Evolutionary conservation across 495 filamentous ascomycete genomes (phyloP), one percentile per base, ranked within the genome.

Genomic region (Annulohypoxylon nitens): DNA sequence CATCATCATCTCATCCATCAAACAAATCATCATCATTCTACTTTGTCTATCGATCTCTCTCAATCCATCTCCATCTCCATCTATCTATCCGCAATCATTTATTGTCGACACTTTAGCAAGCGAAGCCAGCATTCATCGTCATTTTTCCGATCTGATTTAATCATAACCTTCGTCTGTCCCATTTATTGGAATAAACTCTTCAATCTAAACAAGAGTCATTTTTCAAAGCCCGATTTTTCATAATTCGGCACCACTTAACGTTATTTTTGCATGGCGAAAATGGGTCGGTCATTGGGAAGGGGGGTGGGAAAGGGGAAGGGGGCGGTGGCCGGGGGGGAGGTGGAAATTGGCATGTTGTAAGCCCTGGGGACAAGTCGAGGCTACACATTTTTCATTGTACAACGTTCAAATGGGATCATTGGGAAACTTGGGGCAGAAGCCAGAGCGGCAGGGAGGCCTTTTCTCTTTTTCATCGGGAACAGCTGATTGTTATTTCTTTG

Each of bases 41-140:
- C 66, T 74, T 79, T 75, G 60, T 75, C 57, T 30, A 61, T 61
- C 37, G 37, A 30, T 30, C 39, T 47, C 69, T 47, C 65, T 64
- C 25, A 25, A 53, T 23, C 25, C 50, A 53, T 23, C 45, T 20
- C 45, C 16, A 5, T 48, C 33, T 64, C 43, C 26, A 68, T 60
- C 18, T 57, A 51, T 59, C 51, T 37, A 57, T n/a, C 53, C 70
- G 55, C 73, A 71, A 67, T 74, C 53, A 76, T 79, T 76, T 76
- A 57, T 64, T 78, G 75, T 80, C 64, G 18, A 76, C 63, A 62
- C 60, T 74, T 54, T 74, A 78, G 79, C 78, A 72, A 81, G 79
- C 81, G 72, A 83, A 83, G 82, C 80, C 62, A 83, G 79, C 82
- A 76, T 83, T 78, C 23, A 26, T 51, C 50, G 23, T 54, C 25